A percentile compares a stretch with the other conserved stretches of the same genome.
These are phyloP conservation scores for Nannochloris sp. DNA, from an alignment of 139 green algal genomes.

Conservation along the genomic window DNA sequence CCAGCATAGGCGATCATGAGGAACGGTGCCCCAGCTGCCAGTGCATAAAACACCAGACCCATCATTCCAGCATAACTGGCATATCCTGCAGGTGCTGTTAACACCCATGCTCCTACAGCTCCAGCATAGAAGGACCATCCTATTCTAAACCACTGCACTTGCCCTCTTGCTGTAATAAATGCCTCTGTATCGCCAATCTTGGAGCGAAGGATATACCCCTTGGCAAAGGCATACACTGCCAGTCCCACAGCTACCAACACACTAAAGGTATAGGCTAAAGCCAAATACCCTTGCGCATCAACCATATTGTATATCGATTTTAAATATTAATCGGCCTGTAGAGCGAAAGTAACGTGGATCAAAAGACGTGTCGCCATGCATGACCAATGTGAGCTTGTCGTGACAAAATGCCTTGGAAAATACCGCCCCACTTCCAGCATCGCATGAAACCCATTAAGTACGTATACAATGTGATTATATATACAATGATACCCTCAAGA, in stretches of 20 bases:
- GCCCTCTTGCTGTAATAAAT: conserved; percentile 46
- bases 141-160: conserved; percentile 28
- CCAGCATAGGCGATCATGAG: conserved; percentile 56
- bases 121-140: conserved; percentile 62
- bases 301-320: too few species aligned
- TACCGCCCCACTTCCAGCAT: too few species aligned
- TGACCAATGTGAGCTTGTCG: too few species aligned
- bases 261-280: conserved; percentile 9
- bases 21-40: conserved; percentile 58
- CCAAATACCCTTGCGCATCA: not conserved
- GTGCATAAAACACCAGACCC: conserved; percentile 56
- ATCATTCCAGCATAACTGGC: conserved; percentile 49
- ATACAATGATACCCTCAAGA: too few species aligned
- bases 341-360: too few species aligned
- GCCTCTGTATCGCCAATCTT: conserved; percentile 29
- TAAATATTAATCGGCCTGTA: too few species aligned
- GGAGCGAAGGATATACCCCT: not conserved
- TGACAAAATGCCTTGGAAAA: too few species aligned
- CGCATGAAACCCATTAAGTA: too few species aligned
- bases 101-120: conserved; percentile 64
- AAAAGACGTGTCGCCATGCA: too few species aligned
- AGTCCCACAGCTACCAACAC: conserved; percentile 7
- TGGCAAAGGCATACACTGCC: conserved; percentile 9
- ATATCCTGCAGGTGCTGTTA: conserved; percentile 40
- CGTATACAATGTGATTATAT: too few species aligned